phyloP scores from a whole-genome alignment of 768 basidiomycete species.

The Paxillus ammoniavirescens region DNA sequence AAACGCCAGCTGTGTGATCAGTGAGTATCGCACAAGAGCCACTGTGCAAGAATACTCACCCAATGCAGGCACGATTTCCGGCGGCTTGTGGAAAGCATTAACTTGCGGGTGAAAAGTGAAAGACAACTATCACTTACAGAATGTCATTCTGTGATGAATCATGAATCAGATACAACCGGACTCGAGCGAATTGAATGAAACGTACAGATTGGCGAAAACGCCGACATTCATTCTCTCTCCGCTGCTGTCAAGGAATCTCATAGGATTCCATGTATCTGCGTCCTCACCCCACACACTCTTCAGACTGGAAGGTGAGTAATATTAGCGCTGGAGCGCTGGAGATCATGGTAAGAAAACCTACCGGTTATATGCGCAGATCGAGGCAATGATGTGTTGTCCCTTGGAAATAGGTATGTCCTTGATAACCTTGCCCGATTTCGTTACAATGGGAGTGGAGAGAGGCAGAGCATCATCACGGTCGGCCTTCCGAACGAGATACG shows the following conservation, averaged over 20 bases:
- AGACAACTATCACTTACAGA: conserved; percentile 1
- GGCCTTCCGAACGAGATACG: conserved; percentile 25
- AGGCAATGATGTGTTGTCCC: conserved; percentile 14
- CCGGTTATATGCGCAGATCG: conserved; percentile 30
- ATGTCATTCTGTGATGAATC: conserved; percentile 6
- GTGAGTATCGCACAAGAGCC: not conserved
- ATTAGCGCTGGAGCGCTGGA: not conserved
- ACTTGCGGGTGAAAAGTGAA: not conserved
- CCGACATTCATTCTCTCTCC: conserved; percentile 3
- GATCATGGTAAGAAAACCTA: conserved; percentile 8
- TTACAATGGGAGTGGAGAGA: conserved; percentile 28
- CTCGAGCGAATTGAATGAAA: not conserved
- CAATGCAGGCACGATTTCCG: conserved; percentile 9
- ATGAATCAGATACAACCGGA: not conserved
- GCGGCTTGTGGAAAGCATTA: conserved; percentile 2
- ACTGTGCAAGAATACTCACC: conserved; percentile 1
- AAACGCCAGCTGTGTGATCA: conserved; percentile 7
- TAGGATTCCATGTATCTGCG: conserved; percentile 21
- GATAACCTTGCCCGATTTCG: conserved; percentile 19
- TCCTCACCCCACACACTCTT: conserved; percentile 19
- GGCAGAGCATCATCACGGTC: conserved; percentile 33
- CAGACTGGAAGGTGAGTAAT: not conserved
- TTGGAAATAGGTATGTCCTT: conserved; percentile 16
- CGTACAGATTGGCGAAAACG: conserved; percentile 11
- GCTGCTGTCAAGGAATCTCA: conserved; percentile 10